A percentile compares a stretch with the other conserved stretches of the same genome.
These are phyloP conservation scores for Penicillium mononematosum DNA, from an alignment of 495 filamentous ascomycete species.

Conservation along the genomic window DNA sequence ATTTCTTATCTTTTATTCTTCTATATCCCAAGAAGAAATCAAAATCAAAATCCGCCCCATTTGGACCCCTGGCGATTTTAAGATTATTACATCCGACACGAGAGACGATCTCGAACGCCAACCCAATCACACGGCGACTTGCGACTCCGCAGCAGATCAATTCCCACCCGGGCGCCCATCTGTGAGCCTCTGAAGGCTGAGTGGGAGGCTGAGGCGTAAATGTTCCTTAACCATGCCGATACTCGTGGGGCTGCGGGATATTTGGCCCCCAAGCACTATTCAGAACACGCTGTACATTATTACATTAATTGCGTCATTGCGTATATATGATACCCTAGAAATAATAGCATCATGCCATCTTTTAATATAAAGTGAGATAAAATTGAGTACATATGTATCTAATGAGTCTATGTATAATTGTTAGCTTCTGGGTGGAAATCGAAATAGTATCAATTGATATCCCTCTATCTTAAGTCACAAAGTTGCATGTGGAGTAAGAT, in stretches of 20 bases:
- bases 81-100: slow-evolving; percentile 1
- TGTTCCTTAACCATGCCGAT: not conserved
- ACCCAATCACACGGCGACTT: not conserved
- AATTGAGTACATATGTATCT: too few species aligned
- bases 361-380: too few species aligned
- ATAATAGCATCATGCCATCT: too few species aligned
- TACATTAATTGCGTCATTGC: too few species aligned
- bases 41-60: not conserved
- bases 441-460: too few species aligned
- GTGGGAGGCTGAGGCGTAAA: not conserved
- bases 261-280: slow-evolving; percentile 5
- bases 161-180: not conserved
- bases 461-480: not conserved
- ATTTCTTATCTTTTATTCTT: too few species aligned
- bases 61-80: slow-evolving; percentile 4
- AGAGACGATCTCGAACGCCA: not conserved
- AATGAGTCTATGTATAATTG: too few species aligned
- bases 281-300: too few species aligned
- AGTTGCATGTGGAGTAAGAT: too few species aligned
- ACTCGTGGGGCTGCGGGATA: not conserved
- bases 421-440: not conserved
- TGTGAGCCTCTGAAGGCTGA: not conserved
- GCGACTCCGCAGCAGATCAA: not conserved
- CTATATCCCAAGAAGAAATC: too few species aligned
- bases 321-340: too few species aligned